Evolutionary conservation across 495 filamentous ascomycete species (phyloP).

Genomic region (Aspergillus mulundensis): DNA sequence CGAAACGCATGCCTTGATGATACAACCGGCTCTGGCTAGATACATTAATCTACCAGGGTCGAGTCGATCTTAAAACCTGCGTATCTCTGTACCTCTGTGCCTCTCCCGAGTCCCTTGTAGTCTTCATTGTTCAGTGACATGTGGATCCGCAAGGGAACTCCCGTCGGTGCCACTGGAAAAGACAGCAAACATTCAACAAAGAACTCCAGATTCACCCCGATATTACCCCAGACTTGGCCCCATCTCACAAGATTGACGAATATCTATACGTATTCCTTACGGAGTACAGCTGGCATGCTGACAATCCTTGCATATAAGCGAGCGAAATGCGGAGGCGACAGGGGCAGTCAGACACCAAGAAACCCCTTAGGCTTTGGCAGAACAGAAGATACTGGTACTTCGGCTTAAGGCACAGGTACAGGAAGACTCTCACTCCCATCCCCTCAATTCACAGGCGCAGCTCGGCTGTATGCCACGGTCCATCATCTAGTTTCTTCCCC

Average conservation of each 20-base stretch:
- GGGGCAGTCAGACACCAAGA: conserved; percentile 1
- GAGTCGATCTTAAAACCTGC: background rate
- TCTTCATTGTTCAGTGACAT: background rate
- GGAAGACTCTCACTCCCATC: background rate
- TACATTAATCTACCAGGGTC: background rate
- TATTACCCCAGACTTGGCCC: background rate
- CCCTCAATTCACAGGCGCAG: background rate
- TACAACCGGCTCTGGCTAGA: background rate
- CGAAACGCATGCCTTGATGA: background rate
- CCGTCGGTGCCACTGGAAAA: background rate
- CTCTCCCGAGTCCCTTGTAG: background rate
- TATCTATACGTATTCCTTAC: background rate
- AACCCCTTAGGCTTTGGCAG: background rate
- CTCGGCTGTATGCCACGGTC: background rate
- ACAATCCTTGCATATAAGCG: conserved; percentile 9
- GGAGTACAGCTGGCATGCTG: background rate
- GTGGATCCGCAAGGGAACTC: background rate
- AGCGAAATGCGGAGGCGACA: conserved; percentile 20
- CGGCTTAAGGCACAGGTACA: background rate
- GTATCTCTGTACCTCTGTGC: background rate
- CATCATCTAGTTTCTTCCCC: no score
- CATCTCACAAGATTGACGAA: background rate
- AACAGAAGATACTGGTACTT: background rate
- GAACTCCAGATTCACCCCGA: background rate
- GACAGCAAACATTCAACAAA: background rate